Base-by-base conservation (phyloP, 441 rosid species). In the Bruguiera hainesii region DNA sequence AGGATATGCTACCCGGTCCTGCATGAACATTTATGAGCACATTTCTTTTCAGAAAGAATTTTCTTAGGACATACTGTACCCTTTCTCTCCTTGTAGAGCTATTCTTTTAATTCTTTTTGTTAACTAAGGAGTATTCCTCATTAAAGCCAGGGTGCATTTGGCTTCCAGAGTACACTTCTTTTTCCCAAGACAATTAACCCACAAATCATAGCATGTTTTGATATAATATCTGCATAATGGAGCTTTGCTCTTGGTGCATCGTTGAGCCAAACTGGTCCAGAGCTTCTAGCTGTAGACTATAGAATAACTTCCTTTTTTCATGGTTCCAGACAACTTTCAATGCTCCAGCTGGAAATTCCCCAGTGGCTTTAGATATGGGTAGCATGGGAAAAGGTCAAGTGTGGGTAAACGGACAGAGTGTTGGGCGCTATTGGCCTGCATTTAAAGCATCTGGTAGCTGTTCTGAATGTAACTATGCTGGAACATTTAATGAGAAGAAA, bases 341-440 rank as follows among this genome's bases (percentile, higher is more conserved):
- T 68, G 96, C 97, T 64, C 99, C 98, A 0, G 90, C 89, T 35
- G 99, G 98, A 23, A 76, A 83, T 68, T 56, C 91, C 0, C 99
- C 98, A 1, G 67, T 95, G 75, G 98, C 98, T 71, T 74, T 95
- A 50, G 99, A 96, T 73, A 89, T 96, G 98, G 76, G 78, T 66
- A 89, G 92, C 75, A 95, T 95, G 99, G 92, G 96, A 18, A 95
- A 95, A 83, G 99, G 99, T 61, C 98, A 92, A 75, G 80, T 87
- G 58, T 95, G 99, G 99, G 85, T 96, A 68, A 96, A 96, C 63
- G 99, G 97, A 61, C 88, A 87, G 79, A 87, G 90, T 72, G 57
- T 90, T 37, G 99, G 99, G 52, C 96, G 99, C 53, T 80, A 89
- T 74, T 92, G 96, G 99, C 96, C 99, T 71, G 96, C 96, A 2